Evolutionary conservation across 2,329 filamentous ascomycete genomes (phyloP).

Genomic region (Xylaria arbuscula): DNA sequence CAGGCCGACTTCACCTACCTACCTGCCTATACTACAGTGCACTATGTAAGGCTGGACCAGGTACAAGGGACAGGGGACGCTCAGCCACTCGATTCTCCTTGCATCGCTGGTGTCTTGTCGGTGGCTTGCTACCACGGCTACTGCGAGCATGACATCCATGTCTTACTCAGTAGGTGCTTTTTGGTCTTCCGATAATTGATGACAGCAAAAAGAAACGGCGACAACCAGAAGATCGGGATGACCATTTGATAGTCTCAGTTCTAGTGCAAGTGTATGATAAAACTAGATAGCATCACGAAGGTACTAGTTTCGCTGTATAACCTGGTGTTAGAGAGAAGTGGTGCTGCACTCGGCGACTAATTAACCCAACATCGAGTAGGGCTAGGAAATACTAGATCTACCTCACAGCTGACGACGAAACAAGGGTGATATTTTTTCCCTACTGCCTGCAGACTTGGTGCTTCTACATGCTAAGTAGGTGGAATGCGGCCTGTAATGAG

Average conservation of each 20-base stretch:
- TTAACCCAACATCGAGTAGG: slow-evolving; percentile 18
- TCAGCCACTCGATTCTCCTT: slow-evolving; percentile 45
- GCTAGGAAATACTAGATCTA: slow-evolving; percentile 4
- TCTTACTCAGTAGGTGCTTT: slow-evolving; percentile 27
- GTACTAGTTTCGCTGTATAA: not conserved
- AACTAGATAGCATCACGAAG: not conserved
- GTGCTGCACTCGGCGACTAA: slow-evolving; percentile 19
- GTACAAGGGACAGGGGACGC: slow-evolving; percentile 41
- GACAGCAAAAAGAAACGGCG: slow-evolving; percentile 32
- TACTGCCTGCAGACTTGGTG: slow-evolving; percentile 6
- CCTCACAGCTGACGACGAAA: slow-evolving; percentile 4
- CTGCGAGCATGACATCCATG: slow-evolving; percentile 33
- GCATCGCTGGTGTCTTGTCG: slow-evolving; percentile 34
- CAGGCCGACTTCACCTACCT: slow-evolving; percentile 1
- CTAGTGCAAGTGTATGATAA: not conserved
- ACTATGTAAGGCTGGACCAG: slow-evolving; percentile 41
- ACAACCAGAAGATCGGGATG: slow-evolving; percentile 19
- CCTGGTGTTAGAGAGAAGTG: not conserved
- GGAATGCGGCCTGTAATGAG: slow-evolving; percentile 33
- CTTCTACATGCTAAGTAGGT: too few species aligned
- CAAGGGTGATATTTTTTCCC: slow-evolving; percentile 8
- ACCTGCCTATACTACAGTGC: too few species aligned
- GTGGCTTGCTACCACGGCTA: not conserved
- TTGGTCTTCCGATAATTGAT: slow-evolving; percentile 15
- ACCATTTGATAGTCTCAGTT: slow-evolving; percentile 18